Evolutionary conservation across 2,329 filamentous ascomycete genomes (phyloP).

Genomic region (Venturia pyrina): DNA sequence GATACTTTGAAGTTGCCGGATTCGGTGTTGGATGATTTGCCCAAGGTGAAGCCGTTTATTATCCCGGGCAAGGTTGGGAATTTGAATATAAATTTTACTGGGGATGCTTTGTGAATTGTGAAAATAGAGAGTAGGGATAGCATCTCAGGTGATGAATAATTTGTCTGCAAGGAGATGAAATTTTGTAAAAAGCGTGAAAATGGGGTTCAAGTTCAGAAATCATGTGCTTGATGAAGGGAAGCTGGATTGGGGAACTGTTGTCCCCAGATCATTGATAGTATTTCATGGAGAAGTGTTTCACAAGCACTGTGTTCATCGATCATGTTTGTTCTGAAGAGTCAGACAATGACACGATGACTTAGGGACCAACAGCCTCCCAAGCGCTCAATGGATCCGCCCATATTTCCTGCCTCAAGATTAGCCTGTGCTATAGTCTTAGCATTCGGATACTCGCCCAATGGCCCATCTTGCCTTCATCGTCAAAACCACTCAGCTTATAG

Average conservation of each 20-base stretch:
- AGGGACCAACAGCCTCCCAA: constrained; percentile 24
- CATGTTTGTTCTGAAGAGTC: no score
- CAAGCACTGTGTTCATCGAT: no score
- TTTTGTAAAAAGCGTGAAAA: no score
- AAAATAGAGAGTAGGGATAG: no score
- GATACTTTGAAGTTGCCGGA: constrained; percentile 2
- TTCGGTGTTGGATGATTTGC: constrained; percentile 53
- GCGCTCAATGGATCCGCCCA: constrained; percentile 35
- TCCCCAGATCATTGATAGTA: no score
- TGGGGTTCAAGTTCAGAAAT: no score
- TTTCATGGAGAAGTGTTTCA: no score
- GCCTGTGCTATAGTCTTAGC: neutral
- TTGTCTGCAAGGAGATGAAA: no score
- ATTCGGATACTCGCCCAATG: constrained; percentile 20
- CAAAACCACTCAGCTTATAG: constrained; percentile 30
- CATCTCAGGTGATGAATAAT: no score
- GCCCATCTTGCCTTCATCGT: constrained; percentile 29
- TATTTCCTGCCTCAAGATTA: constrained; percentile 22
- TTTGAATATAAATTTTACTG: neutral
- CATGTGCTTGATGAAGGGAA: no score
- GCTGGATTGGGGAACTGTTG: no score
- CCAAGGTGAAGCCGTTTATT: constrained; percentile 29
- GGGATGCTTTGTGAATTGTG: neutral
- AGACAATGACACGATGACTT: no score
- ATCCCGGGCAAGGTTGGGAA: neutral